Base-by-base conservation (phyloP, 2,329 filamentous ascomycete species). In the Aspergillus latus region DNA sequence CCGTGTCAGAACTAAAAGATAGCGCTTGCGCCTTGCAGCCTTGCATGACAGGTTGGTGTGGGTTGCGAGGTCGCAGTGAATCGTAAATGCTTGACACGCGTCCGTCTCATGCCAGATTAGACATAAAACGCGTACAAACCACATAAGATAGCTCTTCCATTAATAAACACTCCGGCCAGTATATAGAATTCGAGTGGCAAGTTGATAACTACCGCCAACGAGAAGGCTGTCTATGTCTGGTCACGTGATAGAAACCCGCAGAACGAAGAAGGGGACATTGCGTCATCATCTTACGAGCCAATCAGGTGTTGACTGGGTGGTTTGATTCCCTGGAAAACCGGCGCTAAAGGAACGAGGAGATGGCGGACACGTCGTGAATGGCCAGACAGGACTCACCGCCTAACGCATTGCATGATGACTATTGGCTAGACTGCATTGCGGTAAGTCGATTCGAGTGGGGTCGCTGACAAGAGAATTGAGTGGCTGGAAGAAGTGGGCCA, bases 271-370 rank as follows among this genome's bases (percentile, higher is more conserved):
- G n/a, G 53, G 21, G 21, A 21, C 21, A 21, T 64, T 64, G 61
- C 62, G 60, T 64, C 62, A 64, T 63, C 58, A 42, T 7, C n/a
- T 15, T 28, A 10, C 29, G 36, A 26, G 28, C 60, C 62, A 64
- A 64, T 64, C 52, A 64, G 39, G 29, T 47, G 21, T 26, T 26
- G 9, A 40, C 44, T 15, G 43, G 50, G 50, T 57, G 54, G 56
- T 43, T 58, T 42, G 55, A 60, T 49, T 49, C 53, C 47, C 54
- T 40, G 40, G 39, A 52, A 59, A 54, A 56, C 34, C 34, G 49
- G 48, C 58, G 58, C 58, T 60, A 52, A 60, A 10, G 42, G 36
- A 44, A 43, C 36, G 34, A 50, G 43, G 49, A 34, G 37, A 51
- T 15, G 34, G 32, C 30, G 29, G 40, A 48, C 36, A 30, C 34